Evolutionary conservation across 1,284 basidiomycete species (phyloP), one percentile per base, ranked within the genome.

Genomic region (Ceratobasidium sp.): DNA sequence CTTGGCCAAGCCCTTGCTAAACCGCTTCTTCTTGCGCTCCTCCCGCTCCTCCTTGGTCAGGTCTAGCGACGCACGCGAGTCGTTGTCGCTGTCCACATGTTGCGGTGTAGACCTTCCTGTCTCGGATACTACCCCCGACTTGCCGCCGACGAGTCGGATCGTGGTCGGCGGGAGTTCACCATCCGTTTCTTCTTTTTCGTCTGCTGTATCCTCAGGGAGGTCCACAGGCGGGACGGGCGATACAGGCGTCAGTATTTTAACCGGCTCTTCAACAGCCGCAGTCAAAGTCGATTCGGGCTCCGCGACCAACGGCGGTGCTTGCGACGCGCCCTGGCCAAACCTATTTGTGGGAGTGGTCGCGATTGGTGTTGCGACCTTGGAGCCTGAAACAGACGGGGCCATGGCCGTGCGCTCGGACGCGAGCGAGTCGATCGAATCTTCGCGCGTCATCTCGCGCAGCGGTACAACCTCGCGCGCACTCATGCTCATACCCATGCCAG

Each of bases 401-500:
- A 29, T 74, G 75, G 41, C 65, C 27, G 66, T 69, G 14, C 27
- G 51, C 27, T 59, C 56, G 34, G 68, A 59, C 43, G 43, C 56
- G 29, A 61, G 37, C 1, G 72, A 74, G 22, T 54, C 72, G 13
- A 74, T 4, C n/a, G 69, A 73, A 29, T 73, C 59, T 37, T 62
- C 69, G 9, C 69, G 74, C 11, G 80, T 80, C 34, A 83, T 78
- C 73, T 87, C 86, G 58, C 83, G 84, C 80, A 87, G 84, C 54
- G 80, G 77, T 13, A 79, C 69, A 31, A 81, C 81, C 54, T 78
- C 74, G n/a, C 82, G 83, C 24, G 61, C 46, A 16, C 51, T 31
- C 64, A 66, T 66, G n/a, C 51, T 31, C 64, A 66, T 66, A 8
- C 87, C 88, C 31, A 87, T 82, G 79, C 92, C 91, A 8, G 91